These are phyloP conservation scores for Eucommia ulmoides DNA, from an alignment of 257 asterid genomes.

Conservation along the genomic window DNA sequence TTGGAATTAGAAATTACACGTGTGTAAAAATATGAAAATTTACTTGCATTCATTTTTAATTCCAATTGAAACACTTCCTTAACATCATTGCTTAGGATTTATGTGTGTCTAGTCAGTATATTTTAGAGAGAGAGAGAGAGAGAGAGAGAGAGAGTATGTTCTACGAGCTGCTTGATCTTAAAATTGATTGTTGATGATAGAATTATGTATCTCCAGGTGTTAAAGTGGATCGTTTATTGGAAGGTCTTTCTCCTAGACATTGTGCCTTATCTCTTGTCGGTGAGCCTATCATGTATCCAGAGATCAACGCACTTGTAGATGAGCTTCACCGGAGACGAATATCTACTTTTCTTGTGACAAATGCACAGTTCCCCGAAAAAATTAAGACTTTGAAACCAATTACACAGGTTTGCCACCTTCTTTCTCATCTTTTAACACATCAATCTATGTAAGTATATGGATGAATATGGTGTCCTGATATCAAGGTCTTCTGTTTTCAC, in stretches of 20 bases:
- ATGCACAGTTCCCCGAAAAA: slow-evolving; percentile 95
- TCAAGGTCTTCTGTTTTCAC: slow-evolving; percentile 6
- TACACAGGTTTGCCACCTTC: slow-evolving; percentile 55
- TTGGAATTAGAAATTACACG: too few species aligned
- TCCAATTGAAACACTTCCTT: too few species aligned
- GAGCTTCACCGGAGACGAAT: slow-evolving; percentile 82
- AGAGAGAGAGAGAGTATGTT: too few species aligned
- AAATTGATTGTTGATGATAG: slow-evolving; percentile 12
- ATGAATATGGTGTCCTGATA: slow-evolving; percentile 8
- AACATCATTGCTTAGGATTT: too few species aligned
- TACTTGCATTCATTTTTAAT: too few species aligned
- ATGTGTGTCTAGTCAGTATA: too few species aligned
- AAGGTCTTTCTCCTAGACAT: slow-evolving; percentile 94
- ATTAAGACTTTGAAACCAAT: slow-evolving; percentile 58
- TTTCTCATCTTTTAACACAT: not conserved
- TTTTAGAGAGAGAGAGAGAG: too few species aligned
- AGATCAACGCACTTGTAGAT: slow-evolving; percentile 73
- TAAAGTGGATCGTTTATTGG: slow-evolving; percentile 65
- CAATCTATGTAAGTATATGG: slow-evolving; percentile 6
- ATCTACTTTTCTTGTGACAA: slow-evolving; percentile 94
- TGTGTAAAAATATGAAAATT: too few species aligned
- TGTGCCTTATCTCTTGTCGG: slow-evolving; percentile 98
- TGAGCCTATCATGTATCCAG: slow-evolving; percentile 98
- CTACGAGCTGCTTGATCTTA: too few species aligned
- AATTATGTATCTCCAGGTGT: slow-evolving; percentile 52